Evolutionary conservation across 306 rosid genomes (phyloP).

Genomic region (Sesbania bispinosa): DNA sequence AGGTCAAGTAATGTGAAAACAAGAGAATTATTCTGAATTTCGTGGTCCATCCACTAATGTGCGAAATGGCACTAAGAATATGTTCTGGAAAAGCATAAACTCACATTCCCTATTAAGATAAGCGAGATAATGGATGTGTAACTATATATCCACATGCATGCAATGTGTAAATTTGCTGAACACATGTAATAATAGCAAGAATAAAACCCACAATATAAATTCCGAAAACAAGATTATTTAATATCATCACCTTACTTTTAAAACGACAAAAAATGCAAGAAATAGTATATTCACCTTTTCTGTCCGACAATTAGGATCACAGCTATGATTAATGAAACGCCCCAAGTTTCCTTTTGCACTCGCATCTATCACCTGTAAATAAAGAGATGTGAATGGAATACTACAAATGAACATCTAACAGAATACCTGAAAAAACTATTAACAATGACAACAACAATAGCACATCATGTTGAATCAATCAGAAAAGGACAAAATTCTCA

Average conservation of each 20-base stretch:
- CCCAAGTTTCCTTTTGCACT: conserved; percentile 99
- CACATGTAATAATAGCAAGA: background rate
- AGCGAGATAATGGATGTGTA: background rate
- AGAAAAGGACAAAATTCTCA: background rate
- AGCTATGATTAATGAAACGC: conserved; percentile 97
- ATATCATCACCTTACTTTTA: background rate
- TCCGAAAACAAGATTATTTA: background rate
- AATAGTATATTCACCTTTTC: conserved; percentile 68
- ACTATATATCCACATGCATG: background rate
- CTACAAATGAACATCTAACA: background rate
- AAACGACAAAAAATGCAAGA: background rate
- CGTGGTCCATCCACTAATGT: background rate
- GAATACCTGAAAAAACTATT: background rate
- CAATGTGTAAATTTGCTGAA: background rate
- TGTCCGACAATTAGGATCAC: conserved; percentile 96
- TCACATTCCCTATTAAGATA: conserved; percentile 3
- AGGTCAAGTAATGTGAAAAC: conserved; percentile 19
- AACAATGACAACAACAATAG: background rate
- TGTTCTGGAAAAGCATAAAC: conserved; percentile 13
- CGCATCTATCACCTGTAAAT: conserved; percentile 93
- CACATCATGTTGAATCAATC: background rate
- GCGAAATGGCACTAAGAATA: background rate
- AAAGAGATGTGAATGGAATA: conserved; percentile 22
- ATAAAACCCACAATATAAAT: background rate
- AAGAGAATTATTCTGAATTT: conserved; percentile 20